These are phyloP conservation scores for Claviceps sp. DNA, from an alignment of 2,329 filamentous ascomycete species.

Conservation along the genomic window DNA sequence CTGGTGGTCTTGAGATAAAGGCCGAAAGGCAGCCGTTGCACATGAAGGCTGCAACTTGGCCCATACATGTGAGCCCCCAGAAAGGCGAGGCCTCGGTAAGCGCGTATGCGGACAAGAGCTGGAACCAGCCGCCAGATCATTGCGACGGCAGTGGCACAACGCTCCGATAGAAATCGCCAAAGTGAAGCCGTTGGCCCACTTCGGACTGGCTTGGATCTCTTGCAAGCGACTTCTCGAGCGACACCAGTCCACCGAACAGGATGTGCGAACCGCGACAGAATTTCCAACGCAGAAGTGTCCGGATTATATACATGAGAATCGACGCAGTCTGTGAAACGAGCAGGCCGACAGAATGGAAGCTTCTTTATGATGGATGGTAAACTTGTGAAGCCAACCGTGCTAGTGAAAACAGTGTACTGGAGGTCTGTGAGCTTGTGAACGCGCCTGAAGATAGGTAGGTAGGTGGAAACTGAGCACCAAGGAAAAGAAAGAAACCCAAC, in stretches of 20 bases:
- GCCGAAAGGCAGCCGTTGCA: constrained; percentile 11
- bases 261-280: not conserved
- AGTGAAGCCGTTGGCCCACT: not conserved
- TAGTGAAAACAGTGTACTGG: not conserved
- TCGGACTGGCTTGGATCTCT: not conserved
- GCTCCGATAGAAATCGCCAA: not conserved
- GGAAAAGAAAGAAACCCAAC: too few species aligned
- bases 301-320: not conserved
- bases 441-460: too few species aligned
- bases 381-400: not conserved
- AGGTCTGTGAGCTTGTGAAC: not conserved
- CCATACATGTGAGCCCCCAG: constrained; percentile 5
- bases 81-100: not conserved
- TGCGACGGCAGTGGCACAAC: not conserved
- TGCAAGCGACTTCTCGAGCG: not conserved
- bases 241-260: not conserved
- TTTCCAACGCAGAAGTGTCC: not conserved
- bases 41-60: constrained; percentile 5
- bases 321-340: not conserved
- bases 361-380: not conserved
- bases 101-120: not conserved
- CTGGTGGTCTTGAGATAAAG: constrained; percentile 7
- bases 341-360: not conserved
- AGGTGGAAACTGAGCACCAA: too few species aligned
- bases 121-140: not conserved